phyloP scores from a whole-genome alignment of 345 rosid genomes.

The Laguncularia racemosa region DNA sequence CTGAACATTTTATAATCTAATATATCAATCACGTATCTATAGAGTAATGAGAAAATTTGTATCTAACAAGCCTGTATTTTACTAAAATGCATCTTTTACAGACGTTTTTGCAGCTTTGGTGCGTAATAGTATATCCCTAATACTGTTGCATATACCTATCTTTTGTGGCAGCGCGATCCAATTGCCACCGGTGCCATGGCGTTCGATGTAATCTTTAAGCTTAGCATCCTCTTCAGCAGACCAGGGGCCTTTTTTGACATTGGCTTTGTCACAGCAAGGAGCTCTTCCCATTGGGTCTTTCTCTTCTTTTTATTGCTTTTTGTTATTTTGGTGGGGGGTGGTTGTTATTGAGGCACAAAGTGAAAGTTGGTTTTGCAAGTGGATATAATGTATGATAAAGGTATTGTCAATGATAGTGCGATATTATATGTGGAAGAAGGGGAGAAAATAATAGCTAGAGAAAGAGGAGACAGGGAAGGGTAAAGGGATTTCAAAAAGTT shows the following conservation, averaged over 20 bases:
- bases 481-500: no score
- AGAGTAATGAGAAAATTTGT: background rate
- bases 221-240: conserved; percentile 92
- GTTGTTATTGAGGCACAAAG: no score
- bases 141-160: conserved; percentile 44
- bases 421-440: no score
- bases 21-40: background rate
- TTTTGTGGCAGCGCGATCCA: conserved; percentile 99
- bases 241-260: conserved; percentile 97
- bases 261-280: conserved; percentile 93
- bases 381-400: no score
- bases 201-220: conserved; percentile 85
- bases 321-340: no score
- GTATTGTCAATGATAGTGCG: no score
- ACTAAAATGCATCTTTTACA: no score
- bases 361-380: no score
- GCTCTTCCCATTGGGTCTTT: conserved; percentile 99
- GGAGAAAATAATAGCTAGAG: no score
- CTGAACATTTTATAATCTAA: background rate
- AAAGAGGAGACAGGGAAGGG: no score
- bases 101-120: background rate
- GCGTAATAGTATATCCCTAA: background rate
- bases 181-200: conserved; percentile 81
- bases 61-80: no score
- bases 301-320: no score